These are phyloP conservation scores for Zymoseptoria pseudotritici DNA, from an alignment of 2,329 filamentous ascomycete species.

Conservation along the genomic window DNA sequence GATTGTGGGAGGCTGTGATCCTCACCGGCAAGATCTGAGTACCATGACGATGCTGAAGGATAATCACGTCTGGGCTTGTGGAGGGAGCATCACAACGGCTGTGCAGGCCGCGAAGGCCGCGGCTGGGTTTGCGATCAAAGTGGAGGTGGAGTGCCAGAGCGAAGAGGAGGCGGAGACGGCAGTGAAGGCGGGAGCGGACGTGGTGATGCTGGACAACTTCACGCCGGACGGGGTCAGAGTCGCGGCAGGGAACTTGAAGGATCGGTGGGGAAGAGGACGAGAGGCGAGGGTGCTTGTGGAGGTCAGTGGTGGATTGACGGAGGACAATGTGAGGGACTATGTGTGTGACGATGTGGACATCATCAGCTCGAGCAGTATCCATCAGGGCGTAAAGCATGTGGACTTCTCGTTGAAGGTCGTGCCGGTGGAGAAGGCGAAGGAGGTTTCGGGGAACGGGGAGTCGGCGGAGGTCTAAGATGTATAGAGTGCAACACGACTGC, in stretches of 20 bases:
- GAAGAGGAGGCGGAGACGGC: constrained; percentile 87
- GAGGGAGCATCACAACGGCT: constrained; percentile 72
- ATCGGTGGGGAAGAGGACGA: constrained; percentile 65
- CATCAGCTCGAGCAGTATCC: constrained; percentile 91
- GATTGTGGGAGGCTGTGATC: constrained; percentile 85
- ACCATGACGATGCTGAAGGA: constrained; percentile 99
- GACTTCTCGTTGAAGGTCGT: constrained; percentile 93
- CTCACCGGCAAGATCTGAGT: constrained; percentile 78
- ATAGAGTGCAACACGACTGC: not conserved
- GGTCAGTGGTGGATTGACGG: constrained; percentile 81
- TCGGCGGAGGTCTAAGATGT: constrained; percentile 13
- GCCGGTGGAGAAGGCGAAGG: constrained; percentile 31
- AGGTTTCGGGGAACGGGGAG: constrained; percentile 20
- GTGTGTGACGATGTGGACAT: constrained; percentile 84
- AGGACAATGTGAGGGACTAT: constrained; percentile 75
- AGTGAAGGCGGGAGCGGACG: constrained; percentile 81
- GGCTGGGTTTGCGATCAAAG: constrained; percentile 83
- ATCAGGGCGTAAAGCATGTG: constrained; percentile 87
- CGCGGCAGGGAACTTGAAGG: constrained; percentile 68
- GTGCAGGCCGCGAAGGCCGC: constrained; percentile 75
- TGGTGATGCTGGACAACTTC: constrained; percentile 98
- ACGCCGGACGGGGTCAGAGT: constrained; percentile 66
- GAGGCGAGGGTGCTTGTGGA: constrained; percentile 63
- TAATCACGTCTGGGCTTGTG: constrained; percentile 91
- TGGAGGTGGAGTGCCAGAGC: constrained; percentile 91